Base-by-base conservation (phyloP, 495 filamentous ascomycete genomes). In the Tuber microsphaerosporum region DNA sequence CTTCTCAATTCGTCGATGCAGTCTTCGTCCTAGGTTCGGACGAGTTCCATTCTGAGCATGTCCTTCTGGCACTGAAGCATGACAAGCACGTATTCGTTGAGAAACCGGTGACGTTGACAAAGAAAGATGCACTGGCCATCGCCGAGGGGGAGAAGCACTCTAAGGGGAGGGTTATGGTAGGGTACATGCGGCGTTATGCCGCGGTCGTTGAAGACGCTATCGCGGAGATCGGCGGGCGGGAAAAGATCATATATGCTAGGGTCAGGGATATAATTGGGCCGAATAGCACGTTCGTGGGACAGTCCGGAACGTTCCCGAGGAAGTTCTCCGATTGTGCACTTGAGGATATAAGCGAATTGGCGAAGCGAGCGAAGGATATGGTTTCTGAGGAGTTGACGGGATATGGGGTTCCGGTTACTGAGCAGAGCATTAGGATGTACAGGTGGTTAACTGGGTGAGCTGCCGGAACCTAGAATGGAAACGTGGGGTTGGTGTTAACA, bases 1-100 rank as follows among this genome's bases (percentile, higher is more conserved):
- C 71, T 31, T 72, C 80, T n/a, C 51, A 80, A 16, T 76, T 84
- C 68, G 83, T 90, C 42, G 85, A 88, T 74, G 82, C 89, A 4
- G 83, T 90, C 73, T 83, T 89, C 68, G 86, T 86, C 81, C 83
- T 86, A 78, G 86, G 86, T 73, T 83, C 85, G 45, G 86, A 88
- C 75, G 87, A 86, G 72, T 87, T 83, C 76, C 89, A 89, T 80
- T 86, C 84, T 68, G 72, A 81, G 69, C 84, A 87, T 79, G 85
- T 85, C 61, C 82, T 89, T 65, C 81, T 84, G 34, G 88, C 88
- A 16, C 83, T 90, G 1, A 69, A 85, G 73, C 78, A 85, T 12
- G 85, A 84, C 39, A 90, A 90, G 77, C 82, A 87, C 70, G 86
- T 87, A 75, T 85, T 90, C 78, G 83, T 90, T 45, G 87, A 89